A percentile compares a stretch with the other conserved stretches of the same genome.
Conservation (phyloP, 768 basidiomycete genomes). For the Phylloporus scabripes region DNA sequence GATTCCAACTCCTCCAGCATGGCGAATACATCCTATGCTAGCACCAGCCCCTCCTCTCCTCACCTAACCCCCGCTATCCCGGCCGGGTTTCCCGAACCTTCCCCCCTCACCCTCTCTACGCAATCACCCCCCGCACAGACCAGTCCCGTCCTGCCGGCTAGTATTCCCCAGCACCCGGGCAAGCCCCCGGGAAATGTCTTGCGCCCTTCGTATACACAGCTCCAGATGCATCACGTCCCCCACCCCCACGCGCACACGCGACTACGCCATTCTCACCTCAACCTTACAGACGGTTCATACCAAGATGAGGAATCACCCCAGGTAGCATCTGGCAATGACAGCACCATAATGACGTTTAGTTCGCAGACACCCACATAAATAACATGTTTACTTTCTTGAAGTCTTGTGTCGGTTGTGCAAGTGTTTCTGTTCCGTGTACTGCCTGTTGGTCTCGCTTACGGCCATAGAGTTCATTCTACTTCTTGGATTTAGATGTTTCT, state of each 20-base stretch:
- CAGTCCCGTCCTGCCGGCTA: slow-evolving; percentile 12
- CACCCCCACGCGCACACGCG: slow-evolving; percentile 76
- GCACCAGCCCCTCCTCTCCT: slow-evolving; percentile 22
- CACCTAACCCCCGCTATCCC: slow-evolving; percentile 15
- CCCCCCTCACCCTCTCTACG: slow-evolving; percentile 18
- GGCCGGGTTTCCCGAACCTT: background rate
- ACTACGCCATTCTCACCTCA: slow-evolving; percentile 57
- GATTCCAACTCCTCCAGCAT: slow-evolving; percentile 8
- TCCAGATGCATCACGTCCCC: slow-evolving; percentile 75
- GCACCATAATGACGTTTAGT: slow-evolving; percentile 47
- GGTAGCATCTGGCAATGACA: slow-evolving; percentile 27
- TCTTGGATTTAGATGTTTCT: slow-evolving; percentile 19
- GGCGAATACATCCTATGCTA: slow-evolving; percentile 14
- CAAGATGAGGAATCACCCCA: slow-evolving; percentile 26
- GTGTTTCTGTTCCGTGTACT: slow-evolving; percentile 7
- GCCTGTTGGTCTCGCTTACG: background rate
- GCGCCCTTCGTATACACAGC: slow-evolving; percentile 51
- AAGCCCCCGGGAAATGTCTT: slow-evolving; percentile 38
- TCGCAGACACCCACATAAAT: slow-evolving; percentile 29
- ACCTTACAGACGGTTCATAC: slow-evolving; percentile 39
- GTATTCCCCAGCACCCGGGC: slow-evolving; percentile 15
- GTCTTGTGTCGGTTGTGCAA: slow-evolving; percentile 1
- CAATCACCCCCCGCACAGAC: slow-evolving; percentile 23
- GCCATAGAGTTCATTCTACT: slow-evolving; percentile 23
- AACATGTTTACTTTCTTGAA: background rate